phyloP scores from a whole-genome alignment of 495 filamentous ascomycete genomes.

The Penicillium coffeae region DNA sequence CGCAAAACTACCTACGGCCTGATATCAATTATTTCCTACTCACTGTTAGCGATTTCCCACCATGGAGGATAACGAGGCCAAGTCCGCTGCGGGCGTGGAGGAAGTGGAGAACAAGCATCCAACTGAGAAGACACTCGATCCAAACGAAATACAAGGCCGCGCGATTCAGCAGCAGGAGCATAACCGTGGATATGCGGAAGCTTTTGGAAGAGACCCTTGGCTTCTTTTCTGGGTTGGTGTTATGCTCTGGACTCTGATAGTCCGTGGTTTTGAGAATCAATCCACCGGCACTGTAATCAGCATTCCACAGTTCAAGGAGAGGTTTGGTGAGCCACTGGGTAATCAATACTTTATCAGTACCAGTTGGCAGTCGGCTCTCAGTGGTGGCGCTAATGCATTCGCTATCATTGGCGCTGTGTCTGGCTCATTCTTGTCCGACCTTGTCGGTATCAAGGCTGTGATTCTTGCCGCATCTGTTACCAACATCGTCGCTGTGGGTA shows the following conservation, averaged over 20 bases:
- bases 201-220: conserved; percentile 15
- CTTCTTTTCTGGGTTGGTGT: conserved; percentile 15
- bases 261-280: conserved; percentile 31
- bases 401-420: conserved; percentile 12
- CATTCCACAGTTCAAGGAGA: conserved; percentile 30
- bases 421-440: conserved; percentile 1
- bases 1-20: no score
- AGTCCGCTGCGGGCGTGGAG: no score
- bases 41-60: no score
- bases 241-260: conserved; percentile 22
- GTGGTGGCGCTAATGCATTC: conserved; percentile 17
- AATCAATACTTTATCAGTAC: conserved; percentile 23
- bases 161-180: no score
- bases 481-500: conserved; percentile 1
- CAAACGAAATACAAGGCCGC: no score
- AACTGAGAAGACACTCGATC: no score
- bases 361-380: conserved; percentile 30
- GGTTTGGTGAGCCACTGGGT: conserved; percentile 25
- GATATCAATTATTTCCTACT: no score
- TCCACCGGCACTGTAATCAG: conserved; percentile 22
- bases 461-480: background rate
- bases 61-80: no score
- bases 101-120: no score
- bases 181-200: conserved; percentile 20
- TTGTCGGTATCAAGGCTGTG: background rate